Evolutionary conservation across 164 flowering plant species (phyloP).

Genomic region (Litsea cubeba): DNA sequence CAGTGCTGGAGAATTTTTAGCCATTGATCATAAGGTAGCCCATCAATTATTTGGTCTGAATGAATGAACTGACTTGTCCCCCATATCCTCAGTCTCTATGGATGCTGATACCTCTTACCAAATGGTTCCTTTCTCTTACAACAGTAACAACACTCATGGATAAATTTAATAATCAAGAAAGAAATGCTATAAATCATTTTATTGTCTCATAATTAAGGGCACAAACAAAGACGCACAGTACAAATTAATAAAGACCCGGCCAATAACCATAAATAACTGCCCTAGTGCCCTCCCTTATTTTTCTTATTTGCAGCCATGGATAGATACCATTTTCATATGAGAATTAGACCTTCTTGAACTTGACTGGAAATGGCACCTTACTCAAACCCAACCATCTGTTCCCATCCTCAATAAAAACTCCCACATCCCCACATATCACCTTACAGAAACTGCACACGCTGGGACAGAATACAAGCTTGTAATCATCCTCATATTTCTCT

Average conservation of each 20-base stretch:
- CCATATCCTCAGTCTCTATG: no score
- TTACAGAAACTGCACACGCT: slow-evolving; percentile 26
- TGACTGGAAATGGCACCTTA: slow-evolving; percentile 26
- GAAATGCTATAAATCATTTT: neutral
- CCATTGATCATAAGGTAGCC: no score
- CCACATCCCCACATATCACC: slow-evolving; percentile 36
- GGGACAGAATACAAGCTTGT: slow-evolving; percentile 39
- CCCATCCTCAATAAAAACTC: slow-evolving; percentile 26
- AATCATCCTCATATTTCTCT: slow-evolving; percentile 16
- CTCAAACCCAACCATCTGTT: slow-evolving; percentile 33
- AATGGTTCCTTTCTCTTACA: no score
- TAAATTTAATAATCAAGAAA: no score
- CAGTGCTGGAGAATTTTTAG: no score
- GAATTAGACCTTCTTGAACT: slow-evolving; percentile 22
- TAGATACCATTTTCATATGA: neutral
- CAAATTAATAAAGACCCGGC: neutral
- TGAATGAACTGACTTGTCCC: no score
- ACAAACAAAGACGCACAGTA: neutral
- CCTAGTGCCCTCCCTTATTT: neutral
- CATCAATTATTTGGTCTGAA: no score
- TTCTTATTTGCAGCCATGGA: neutral
- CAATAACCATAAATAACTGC: no score
- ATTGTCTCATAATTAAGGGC: neutral
- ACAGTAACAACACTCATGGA: no score
- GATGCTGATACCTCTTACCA: no score